These are phyloP conservation scores for Ganoderma lucidum DNA, from an alignment of 1,284 basidiomycete genomes.

Conservation along the genomic window DNA sequence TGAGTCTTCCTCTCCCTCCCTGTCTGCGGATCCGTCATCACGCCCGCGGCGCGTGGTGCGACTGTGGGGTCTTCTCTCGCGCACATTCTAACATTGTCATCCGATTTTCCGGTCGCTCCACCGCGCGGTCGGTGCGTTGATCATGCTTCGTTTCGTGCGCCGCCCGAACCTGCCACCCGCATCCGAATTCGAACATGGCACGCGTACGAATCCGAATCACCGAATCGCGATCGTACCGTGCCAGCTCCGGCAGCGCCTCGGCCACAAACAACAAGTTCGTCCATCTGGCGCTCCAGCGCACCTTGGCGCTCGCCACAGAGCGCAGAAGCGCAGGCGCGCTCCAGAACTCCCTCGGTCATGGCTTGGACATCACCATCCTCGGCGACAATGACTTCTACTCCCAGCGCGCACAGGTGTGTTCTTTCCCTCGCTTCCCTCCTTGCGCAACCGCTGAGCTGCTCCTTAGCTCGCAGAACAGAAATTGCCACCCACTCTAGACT, in stretches of 20 bases:
- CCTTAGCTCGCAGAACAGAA: slow-evolving; percentile 67
- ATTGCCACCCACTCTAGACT: slow-evolving; percentile 67
- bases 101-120: slow-evolving; percentile 9
- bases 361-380: slow-evolving; percentile 82
- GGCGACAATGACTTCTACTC: slow-evolving; percentile 99
- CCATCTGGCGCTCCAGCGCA: slow-evolving; percentile 84
- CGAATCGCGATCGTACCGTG: slow-evolving; percentile 4
- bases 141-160: not conserved
- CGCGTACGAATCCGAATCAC: not conserved
- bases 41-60: not conserved
- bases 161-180: not conserved
- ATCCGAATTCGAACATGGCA: slow-evolving; percentile 4
- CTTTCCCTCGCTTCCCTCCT: not conserved
- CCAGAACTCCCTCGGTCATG: slow-evolving; percentile 52
- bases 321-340: slow-evolving; percentile 56
- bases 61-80: not conserved
- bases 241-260: slow-evolving; percentile 31
- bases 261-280: slow-evolving; percentile 87
- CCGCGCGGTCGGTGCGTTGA: not conserved
- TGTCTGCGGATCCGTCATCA: not conserved
- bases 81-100: slow-evolving; percentile 4
- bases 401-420: slow-evolving; percentile 83
- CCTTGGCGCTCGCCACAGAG: slow-evolving; percentile 73
- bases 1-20: slow-evolving; percentile 34
- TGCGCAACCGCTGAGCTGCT: not conserved